Base-by-base conservation (phyloP, 202 grass and related monocot species). In the Musa balbisiana region DNA sequence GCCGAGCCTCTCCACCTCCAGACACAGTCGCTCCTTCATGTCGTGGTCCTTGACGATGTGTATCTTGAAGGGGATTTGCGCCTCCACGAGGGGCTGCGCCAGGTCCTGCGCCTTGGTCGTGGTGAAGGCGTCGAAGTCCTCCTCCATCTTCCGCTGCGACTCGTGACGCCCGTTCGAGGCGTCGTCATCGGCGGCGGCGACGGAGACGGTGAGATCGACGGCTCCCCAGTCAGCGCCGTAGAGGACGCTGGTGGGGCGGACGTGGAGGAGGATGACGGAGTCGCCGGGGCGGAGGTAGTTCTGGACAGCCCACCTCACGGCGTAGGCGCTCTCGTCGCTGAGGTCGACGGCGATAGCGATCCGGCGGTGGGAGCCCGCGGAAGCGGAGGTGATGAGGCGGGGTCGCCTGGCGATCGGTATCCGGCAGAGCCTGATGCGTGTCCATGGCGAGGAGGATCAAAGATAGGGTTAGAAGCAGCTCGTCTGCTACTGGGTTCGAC, bases 41-140 rank as follows among this genome's bases (percentile, higher is more conserved):
- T 77, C 75, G 50, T 77, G 75, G 62, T 77, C 75, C 75, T 67
- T 77, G 33, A 77, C 75, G 49, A 77, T 77, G 49, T 77, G 75
- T n/a, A 77, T 77, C 62, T 77, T 67, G 75, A 77, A 77, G 43
- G 62, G 75, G 75, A 77, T 77, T 12, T 66, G 62, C 19, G 60
- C 73, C 25, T 76, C 73, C 17, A 76, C 73, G 33, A 76, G 27
- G 27, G 73, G 73, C 73, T 76, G 73, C 10, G 73, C 73, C 26
- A 76, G 55, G 27, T 76, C 56, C 53, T 76, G 73, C 56, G 29
- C 55, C 73, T 76, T 76, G 29, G 55, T 22, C 3, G 54, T 20
- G 25, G 73, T 76, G 56, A 76, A 76, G 17, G 56, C 56, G 33
- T 76, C 73, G 58, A 64, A 76, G 27, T 76, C 73, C 27, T 76